Conservation (phyloP, 2,329 filamentous ascomycete genomes). For the Xylariaceae sp. region DNA sequence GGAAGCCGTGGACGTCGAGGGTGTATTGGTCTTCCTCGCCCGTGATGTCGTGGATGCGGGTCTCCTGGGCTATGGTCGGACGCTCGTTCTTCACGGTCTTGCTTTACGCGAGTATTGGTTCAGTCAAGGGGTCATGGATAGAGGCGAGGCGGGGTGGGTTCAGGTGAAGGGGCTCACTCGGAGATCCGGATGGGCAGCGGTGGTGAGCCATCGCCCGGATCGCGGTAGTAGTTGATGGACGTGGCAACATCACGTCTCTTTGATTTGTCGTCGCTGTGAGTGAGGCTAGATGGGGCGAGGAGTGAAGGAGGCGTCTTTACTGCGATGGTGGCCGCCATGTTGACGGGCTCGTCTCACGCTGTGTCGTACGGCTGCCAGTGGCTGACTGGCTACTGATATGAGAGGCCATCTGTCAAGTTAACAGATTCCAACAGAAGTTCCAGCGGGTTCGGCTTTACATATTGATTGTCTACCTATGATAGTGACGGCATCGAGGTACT, state of each 20-base stretch:
- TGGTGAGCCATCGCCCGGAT: constrained; percentile 24
- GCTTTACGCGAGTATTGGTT: constrained; percentile 5
- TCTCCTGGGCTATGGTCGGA: constrained; percentile 34
- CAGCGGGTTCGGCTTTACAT: too few species aligned
- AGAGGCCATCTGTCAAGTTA: too few species aligned
- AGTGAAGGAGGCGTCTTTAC: too few species aligned
- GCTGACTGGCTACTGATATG: too few species aligned
- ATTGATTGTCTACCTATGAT: too few species aligned
- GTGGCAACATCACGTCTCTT: constrained; percentile 17
- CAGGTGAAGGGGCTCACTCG: constrained; percentile 13
- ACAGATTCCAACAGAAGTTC: background rate
- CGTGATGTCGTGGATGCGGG: constrained; percentile 36
- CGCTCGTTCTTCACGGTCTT: constrained; percentile 38
- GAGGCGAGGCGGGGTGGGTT: too few species aligned
- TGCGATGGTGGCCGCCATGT: too few species aligned
- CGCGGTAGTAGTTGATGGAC: constrained; percentile 25
- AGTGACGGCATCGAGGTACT: too few species aligned
- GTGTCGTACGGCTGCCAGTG: too few species aligned
- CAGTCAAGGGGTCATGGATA: background rate
- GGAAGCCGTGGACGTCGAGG: constrained; percentile 39
- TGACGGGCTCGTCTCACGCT: too few species aligned
- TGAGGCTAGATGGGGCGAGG: background rate
- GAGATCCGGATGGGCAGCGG: constrained; percentile 24
- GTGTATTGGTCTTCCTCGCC: constrained; percentile 36
- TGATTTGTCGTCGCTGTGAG: background rate